These are phyloP conservation scores for Acacia crassicarpa DNA, from an alignment of 306 rosid genomes.

Conservation along the genomic window DNA sequence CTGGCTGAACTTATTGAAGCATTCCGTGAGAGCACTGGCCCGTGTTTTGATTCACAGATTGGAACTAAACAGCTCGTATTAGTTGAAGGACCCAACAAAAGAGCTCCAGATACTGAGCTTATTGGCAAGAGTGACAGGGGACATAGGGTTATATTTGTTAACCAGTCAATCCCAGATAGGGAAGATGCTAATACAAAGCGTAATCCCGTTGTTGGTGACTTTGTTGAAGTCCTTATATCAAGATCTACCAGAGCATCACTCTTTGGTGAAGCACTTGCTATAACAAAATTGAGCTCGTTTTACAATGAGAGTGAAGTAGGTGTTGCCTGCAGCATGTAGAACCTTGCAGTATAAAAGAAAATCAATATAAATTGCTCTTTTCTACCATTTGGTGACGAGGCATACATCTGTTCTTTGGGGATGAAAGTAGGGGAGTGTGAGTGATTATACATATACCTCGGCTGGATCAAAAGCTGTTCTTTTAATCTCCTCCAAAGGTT, in stretches of 20 bases:
- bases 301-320: constrained; percentile 49
- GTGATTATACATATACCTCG: constrained; percentile 2
- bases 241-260: constrained; percentile 88
- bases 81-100: constrained; percentile 91
- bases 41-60: constrained; percentile 70
- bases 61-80: constrained; percentile 87
- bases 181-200: constrained; percentile 52
- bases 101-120: constrained; percentile 86
- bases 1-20: constrained; percentile 79
- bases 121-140: constrained; percentile 96
- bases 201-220: constrained; percentile 81
- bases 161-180: constrained; percentile 55
- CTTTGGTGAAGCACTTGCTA: constrained; percentile 75
- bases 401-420: neutral
- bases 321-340: constrained; percentile 55
- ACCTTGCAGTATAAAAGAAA: constrained; percentile 25
- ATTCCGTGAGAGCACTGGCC: constrained; percentile 90
- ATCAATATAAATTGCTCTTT: neutral
- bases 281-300: constrained; percentile 73
- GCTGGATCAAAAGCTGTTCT: constrained; percentile 25
- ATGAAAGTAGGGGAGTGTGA: constrained; percentile 21
- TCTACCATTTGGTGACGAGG: constrained; percentile 4
- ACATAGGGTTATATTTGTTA: constrained; percentile 71
- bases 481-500: constrained; percentile 27
- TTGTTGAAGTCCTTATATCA: constrained; percentile 76